Conservation (phyloP, 1,284 basidiomycete genomes). For the Pulveroboletus sp. region DNA sequence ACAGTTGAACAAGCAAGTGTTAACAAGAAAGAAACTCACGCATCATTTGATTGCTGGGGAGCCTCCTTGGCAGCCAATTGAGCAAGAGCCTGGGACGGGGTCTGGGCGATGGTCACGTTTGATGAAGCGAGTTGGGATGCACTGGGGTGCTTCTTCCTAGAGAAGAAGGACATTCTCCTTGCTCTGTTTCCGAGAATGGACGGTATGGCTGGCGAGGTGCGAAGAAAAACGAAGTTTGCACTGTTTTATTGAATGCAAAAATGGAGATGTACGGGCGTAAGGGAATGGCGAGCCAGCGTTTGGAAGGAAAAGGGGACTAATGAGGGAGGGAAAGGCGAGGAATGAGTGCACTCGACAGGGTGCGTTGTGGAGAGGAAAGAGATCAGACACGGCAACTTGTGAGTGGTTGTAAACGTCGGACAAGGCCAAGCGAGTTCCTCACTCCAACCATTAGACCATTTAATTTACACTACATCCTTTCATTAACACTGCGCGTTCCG, state of each 20-base stretch:
- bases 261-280: slow-evolving; percentile 2
- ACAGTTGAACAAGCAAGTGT: slow-evolving; percentile 10
- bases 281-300: slow-evolving; percentile 30
- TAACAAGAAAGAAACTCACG: slow-evolving; percentile 39
- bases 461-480: slow-evolving; percentile 4
- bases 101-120: slow-evolving; percentile 56
- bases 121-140: slow-evolving; percentile 42
- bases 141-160: slow-evolving; percentile 70
- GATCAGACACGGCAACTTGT: slow-evolving; percentile 19
- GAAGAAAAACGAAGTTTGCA: slow-evolving; percentile 23
- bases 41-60: slow-evolving; percentile 36
- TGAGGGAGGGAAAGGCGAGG: slow-evolving; percentile 11
- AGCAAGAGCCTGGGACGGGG: slow-evolving; percentile 64
- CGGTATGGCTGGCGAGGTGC: slow-evolving; percentile 50
- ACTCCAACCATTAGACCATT: background rate
- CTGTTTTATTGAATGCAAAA: slow-evolving; percentile 19
- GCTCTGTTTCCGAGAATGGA: slow-evolving; percentile 54
- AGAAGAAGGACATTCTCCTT: slow-evolving; percentile 88
- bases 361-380: slow-evolving; percentile 20
- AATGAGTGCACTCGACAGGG: slow-evolving; percentile 12
- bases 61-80: slow-evolving; percentile 47
- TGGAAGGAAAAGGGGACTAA: slow-evolving; percentile 10
- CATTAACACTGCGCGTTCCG: slow-evolving; percentile 10
- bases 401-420: slow-evolving; percentile 1
- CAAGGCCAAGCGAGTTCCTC: background rate